These are phyloP conservation scores for Orbilia ellipsospora DNA, from an alignment of 2,329 filamentous ascomycete genomes.

Conservation along the genomic window DNA sequence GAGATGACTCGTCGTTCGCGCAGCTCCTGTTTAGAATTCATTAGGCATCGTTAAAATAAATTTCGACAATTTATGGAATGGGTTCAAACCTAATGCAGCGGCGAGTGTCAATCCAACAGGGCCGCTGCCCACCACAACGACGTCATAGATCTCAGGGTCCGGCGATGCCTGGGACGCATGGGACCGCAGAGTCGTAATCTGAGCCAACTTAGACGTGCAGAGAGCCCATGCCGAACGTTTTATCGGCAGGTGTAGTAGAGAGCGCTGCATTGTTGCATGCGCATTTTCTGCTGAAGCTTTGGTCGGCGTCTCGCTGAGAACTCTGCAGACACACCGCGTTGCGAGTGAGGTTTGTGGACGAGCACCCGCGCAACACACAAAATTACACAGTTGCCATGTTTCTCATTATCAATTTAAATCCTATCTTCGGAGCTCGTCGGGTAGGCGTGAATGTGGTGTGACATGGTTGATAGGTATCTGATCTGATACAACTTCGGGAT, in stretches of 20 bases:
- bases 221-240: constrained; percentile 46
- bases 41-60: constrained; percentile 20
- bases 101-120: constrained; percentile 87
- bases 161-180: constrained; percentile 46
- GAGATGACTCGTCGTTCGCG: constrained; percentile 77
- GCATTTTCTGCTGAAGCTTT: constrained; percentile 29
- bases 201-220: constrained; percentile 15
- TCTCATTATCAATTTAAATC: not conserved
- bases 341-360: constrained; percentile 14
- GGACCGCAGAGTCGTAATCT: constrained; percentile 24
- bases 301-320: not conserved
- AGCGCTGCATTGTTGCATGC: constrained; percentile 42
- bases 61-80: constrained; percentile 1
- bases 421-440: not conserved
- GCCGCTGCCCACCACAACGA: constrained; percentile 89
- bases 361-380: constrained; percentile 45
- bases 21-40: constrained; percentile 71
- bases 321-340: constrained; percentile 12
- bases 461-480: not conserved
- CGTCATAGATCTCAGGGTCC: constrained; percentile 78
- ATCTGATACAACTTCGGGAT: not conserved
- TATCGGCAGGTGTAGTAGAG: constrained; percentile 48
- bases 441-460: not conserved
- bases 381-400: constrained; percentile 28
- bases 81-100: constrained; percentile 69